A percentile compares a stretch with the other conserved stretches of the same genome.
Evolutionary conservation across 1,139 yeast genomes (phyloP).

Genomic region (Casaregolazyma lundiana): DNA sequence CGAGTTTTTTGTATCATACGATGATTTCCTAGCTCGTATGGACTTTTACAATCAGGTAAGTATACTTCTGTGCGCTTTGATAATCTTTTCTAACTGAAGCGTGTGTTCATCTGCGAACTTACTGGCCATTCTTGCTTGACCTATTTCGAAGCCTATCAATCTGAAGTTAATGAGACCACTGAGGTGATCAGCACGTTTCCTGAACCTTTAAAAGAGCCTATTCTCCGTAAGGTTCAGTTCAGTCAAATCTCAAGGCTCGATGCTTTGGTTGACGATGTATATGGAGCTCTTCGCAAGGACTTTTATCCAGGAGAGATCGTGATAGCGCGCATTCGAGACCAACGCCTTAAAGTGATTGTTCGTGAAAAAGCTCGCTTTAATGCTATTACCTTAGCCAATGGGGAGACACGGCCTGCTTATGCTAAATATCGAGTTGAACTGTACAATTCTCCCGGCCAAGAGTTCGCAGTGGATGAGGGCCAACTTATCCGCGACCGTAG

Average conservation of each 20-base stretch:
- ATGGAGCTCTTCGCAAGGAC: constrained; percentile 65
- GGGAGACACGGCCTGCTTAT: constrained; percentile 54
- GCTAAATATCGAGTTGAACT: constrained; percentile 66
- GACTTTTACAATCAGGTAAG: constrained; percentile 35
- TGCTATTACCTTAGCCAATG: constrained; percentile 39
- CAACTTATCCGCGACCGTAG: constrained; percentile 79
- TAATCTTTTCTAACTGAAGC: constrained; percentile 31
- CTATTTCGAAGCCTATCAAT: constrained; percentile 78
- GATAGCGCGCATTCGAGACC: constrained; percentile 46
- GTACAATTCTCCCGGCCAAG: constrained; percentile 45
- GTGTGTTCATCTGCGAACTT: constrained; percentile 89
- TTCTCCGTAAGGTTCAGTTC: constrained; percentile 76
- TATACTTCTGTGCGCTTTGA: neutral
- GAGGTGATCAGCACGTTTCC: constrained; percentile 83
- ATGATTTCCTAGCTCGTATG: constrained; percentile 54
- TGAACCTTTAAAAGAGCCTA: constrained; percentile 86
- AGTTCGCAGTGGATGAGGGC: constrained; percentile 66
- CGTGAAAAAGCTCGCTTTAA: constrained; percentile 48
- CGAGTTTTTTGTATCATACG: constrained; percentile 80
- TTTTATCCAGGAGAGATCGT: constrained; percentile 91
- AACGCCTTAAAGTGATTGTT: constrained; percentile 45
- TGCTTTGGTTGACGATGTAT: constrained; percentile 76
- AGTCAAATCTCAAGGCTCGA: constrained; percentile 82
- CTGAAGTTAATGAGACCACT: constrained; percentile 47
- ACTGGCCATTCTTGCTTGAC: constrained; percentile 92